These are phyloP conservation scores for Davidsoniella neocaledoniae DNA, from an alignment of 2,329 filamentous ascomycete genomes.

Conservation along the genomic window DNA sequence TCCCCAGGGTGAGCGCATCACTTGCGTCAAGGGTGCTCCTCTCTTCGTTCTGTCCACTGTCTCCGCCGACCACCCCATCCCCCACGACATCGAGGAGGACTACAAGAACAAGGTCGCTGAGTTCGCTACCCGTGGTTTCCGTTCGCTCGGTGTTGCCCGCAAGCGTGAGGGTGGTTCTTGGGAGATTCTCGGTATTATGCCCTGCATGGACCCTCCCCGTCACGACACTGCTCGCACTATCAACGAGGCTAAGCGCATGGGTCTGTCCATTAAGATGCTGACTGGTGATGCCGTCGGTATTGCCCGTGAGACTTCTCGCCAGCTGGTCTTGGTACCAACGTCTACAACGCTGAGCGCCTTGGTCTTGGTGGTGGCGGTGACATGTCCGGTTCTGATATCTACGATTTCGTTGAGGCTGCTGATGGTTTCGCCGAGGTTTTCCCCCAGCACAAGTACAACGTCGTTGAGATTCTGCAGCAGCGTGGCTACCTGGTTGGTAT, in stretches of 20 bases:
- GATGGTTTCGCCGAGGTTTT: slow-evolving; percentile 92
- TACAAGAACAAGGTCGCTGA: slow-evolving; percentile 91
- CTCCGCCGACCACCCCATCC: slow-evolving; percentile 67
- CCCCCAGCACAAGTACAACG: slow-evolving; percentile 89
- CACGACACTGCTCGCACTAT: slow-evolving; percentile 83
- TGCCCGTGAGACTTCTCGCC: slow-evolving; percentile 77
- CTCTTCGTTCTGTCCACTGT: slow-evolving; percentile 77
- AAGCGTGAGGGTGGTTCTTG: slow-evolving; percentile 67
- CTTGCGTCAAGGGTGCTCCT: slow-evolving; percentile 82
- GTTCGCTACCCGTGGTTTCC: slow-evolving; percentile 84
- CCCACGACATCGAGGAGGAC: slow-evolving; percentile 58
- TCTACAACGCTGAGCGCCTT: slow-evolving; percentile 85
- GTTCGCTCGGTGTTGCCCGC: slow-evolving; percentile 81
- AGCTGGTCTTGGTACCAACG: slow-evolving; percentile 81
- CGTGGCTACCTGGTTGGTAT: slow-evolving; percentile 88
- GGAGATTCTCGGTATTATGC: slow-evolving; percentile 92
- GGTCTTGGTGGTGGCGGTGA: slow-evolving; percentile 80
- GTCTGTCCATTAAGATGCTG: slow-evolving; percentile 89
- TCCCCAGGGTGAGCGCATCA: slow-evolving; percentile 66
- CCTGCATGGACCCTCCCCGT: slow-evolving; percentile 79
- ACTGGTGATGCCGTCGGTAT: slow-evolving; percentile 91
- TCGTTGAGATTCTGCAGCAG: slow-evolving; percentile 85
- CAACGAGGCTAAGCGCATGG: slow-evolving; percentile 73
- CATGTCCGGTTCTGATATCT: slow-evolving; percentile 86
- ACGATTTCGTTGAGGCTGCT: slow-evolving; percentile 88